Conservation (phyloP, 179 eudicot genomes). For the Spergularia azorica region DNA sequence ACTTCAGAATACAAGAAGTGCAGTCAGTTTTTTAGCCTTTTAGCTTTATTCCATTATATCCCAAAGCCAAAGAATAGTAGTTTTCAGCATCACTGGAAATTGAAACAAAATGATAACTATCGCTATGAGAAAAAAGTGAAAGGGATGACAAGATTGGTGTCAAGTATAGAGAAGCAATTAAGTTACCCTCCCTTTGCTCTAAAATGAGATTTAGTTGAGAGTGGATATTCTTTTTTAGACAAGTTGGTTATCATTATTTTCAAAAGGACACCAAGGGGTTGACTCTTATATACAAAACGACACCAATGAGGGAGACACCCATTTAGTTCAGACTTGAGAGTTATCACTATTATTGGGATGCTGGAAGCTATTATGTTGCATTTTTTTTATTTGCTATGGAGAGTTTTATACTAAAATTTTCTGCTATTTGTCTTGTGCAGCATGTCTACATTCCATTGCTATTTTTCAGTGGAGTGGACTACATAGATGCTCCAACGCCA, state of each 20-base stretch:
- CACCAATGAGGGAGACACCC: too few relatives aligned
- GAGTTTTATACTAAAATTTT: slow-evolving; percentile 5
- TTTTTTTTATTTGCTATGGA: too few relatives aligned
- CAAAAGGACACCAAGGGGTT: too few relatives aligned
- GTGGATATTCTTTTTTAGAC: neutral
- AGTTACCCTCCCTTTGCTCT: neutral
- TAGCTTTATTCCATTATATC: too few relatives aligned
- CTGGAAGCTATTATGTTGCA: neutral
- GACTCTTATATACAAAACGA: too few relatives aligned
- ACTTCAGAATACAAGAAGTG: too few relatives aligned
- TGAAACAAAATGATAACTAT: too few relatives aligned
- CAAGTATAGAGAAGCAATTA: neutral
- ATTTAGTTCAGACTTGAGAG: neutral
- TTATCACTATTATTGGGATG: neutral
- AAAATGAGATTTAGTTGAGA: neutral
- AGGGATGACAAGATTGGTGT: neutral
- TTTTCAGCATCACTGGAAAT: too few relatives aligned
- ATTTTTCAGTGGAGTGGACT: slow-evolving; percentile 99
- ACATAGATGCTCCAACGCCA: slow-evolving; percentile 99
- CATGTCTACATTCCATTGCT: slow-evolving; percentile 99
- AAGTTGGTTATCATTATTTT: too few relatives aligned
- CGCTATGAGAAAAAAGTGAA: neutral
- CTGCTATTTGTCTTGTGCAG: slow-evolving; percentile 63
- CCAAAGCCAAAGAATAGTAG: too few relatives aligned
- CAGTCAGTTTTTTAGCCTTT: too few relatives aligned